Evolutionary conservation across 192 early-diverging fungal species (phyloP), one percentile per base, ranked within the genome.

Genomic region (Podila verticillata): DNA sequence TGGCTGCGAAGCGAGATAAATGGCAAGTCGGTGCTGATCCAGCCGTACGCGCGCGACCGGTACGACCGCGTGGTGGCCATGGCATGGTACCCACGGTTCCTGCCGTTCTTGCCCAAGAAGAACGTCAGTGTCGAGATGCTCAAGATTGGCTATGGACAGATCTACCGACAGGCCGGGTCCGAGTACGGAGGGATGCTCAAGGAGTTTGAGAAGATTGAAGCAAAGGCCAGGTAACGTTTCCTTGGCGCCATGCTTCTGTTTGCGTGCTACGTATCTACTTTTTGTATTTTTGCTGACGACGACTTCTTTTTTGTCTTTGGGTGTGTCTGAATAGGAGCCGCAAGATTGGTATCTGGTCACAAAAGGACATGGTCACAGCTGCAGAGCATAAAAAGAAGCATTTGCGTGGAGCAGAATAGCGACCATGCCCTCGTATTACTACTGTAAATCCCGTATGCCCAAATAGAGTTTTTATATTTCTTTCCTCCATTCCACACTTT

Each of bases 91-190:
- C 39, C 84, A 75, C 4, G 61, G 24, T 36, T 70, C 39, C 34
- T 86, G 58, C 58, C 85, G 73, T 65, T 87, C 47, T 65, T 81
- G 35, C 66, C 83, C 31, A 70, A 69, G 70, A 65, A 84, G 69
- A 91, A 92, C 71, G 85, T 92, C 13, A 88, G 87, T n/a, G 51
- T 87, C 19, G 87, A 90, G 47, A 87, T 92, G 87, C 73, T 91
- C 5, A 80, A 86, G 67, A 68, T 74, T 12, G 91, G 91, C 12
- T 81, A 81, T 63, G 91, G 86, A 29, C 86, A 84, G 28, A 70
- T 92, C 29, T 92, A 92, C 68, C 73, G 79, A 31, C 81, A 85
- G 51, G 80, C 82, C 24, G 89, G 89, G 24, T 88, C 88, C 5
- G 81, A 91, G 64, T 91, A 92, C 64, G 89, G 81, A 12, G 84